Conservation (phyloP, 495 filamentous ascomycete genomes). For the Geoglossum glabrum region DNA sequence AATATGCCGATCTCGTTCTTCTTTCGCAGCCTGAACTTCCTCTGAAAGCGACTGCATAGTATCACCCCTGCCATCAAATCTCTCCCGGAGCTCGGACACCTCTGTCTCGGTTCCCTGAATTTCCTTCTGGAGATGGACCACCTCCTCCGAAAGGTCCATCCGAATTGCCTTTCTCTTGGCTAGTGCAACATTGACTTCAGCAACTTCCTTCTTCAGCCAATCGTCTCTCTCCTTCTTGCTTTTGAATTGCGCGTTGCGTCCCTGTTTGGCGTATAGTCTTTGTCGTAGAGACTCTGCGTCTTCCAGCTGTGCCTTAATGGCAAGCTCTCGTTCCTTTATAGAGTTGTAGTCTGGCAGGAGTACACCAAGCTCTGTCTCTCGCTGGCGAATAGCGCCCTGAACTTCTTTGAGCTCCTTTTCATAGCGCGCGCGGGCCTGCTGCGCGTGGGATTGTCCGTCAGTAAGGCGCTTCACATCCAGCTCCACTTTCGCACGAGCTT, state of each 20-base stretch:
- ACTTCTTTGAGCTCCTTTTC: conserved; percentile 56
- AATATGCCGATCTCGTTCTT: conserved; percentile 54
- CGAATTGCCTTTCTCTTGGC: conserved; percentile 63
- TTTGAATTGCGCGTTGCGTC: conserved; percentile 70
- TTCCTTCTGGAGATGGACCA: conserved; percentile 46
- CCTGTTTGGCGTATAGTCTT: conserved; percentile 83
- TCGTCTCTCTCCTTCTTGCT: conserved; percentile 75
- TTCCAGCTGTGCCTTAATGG: conserved; percentile 46
- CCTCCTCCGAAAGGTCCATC: conserved; percentile 69
- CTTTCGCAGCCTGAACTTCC: conserved; percentile 58
- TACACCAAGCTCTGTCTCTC: conserved; percentile 52
- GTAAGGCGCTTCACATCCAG: conserved; percentile 60
- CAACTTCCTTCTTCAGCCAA: conserved; percentile 61
- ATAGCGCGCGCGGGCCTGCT: conserved; percentile 46
- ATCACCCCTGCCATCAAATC: conserved; percentile 59
- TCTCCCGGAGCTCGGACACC: conserved; percentile 44
- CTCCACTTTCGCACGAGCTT: conserved; percentile 62
- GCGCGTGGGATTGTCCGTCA: conserved; percentile 60
- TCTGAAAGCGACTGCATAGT: conserved; percentile 48
- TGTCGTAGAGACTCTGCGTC: conserved; percentile 55
- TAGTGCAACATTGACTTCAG: conserved; percentile 55
- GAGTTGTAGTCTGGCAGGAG: conserved; percentile 55
- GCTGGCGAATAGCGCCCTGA: conserved; percentile 49
- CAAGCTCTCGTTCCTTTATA: conserved; percentile 50
- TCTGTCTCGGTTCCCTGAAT: conserved; percentile 54